phyloP scores from a whole-genome alignment of 208 protist genomes.

The Trypanosoma theileri region DNA sequence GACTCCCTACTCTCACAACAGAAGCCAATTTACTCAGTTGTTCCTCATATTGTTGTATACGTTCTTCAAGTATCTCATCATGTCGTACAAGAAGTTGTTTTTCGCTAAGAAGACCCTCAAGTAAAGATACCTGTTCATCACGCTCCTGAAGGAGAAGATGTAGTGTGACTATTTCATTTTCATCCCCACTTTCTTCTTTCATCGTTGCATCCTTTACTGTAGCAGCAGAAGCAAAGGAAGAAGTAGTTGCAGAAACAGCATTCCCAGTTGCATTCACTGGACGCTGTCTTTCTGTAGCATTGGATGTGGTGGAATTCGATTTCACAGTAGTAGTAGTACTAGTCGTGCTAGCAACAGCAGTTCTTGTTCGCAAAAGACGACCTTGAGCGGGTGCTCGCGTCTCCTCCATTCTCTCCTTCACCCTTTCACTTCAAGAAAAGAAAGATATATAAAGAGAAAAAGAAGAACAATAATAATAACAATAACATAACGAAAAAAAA shows the following conservation, averaged over 20 bases:
- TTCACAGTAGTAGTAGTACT: background rate
- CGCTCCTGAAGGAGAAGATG: slow-evolving; percentile 16
- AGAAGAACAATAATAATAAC: slow-evolving; percentile 13
- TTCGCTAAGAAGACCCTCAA: slow-evolving; percentile 24
- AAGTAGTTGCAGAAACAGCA: background rate
- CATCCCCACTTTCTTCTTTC: background rate
- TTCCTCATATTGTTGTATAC: slow-evolving; percentile 12
- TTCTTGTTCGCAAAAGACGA: background rate
- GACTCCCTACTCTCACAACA: background rate
- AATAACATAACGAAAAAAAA: too few species aligned
- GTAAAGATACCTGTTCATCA: slow-evolving; percentile 11
- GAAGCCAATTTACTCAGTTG: slow-evolving; percentile 13
- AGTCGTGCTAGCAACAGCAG: background rate
- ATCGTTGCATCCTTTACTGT: background rate
- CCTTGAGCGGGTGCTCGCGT: background rate
- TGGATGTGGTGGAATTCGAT: background rate
- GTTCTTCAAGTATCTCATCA: slow-evolving; percentile 13
- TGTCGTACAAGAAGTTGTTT: slow-evolving; percentile 18
- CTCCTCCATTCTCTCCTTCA: slow-evolving; percentile 9
- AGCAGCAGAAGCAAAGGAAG: background rate
- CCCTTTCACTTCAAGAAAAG: background rate
- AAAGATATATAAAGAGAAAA: slow-evolving; percentile 19
- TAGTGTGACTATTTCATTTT: slow-evolving; percentile 7
- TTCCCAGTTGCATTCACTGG: too few species aligned
- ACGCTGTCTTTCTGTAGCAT: too few species aligned